Base-by-base conservation (phyloP, 192 early-diverging fungal genomes). In the Backusella tuberculispora region DNA sequence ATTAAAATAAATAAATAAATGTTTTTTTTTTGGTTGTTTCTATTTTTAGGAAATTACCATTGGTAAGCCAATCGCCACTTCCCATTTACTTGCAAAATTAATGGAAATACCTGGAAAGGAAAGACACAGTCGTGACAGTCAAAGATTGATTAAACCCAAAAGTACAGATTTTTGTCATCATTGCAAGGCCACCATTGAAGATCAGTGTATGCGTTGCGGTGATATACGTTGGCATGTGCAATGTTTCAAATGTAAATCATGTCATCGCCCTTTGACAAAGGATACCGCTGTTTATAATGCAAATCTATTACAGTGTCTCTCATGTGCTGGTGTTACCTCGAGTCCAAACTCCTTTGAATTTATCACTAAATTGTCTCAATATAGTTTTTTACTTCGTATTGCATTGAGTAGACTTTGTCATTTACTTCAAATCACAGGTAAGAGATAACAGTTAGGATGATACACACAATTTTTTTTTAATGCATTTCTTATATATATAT, bases 331-430 rank as follows among this genome's bases (percentile, higher is more conserved):
- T 63, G 26, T 60, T 29, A 21, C 68, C 8, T 38, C 42, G 9
- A 65, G 29, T 38, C 41, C 17, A 17, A 63, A 76, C 14, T 76
- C 90, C 6, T 91, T 95, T 74, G 86, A 88, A 70, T 84, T 89
- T 78, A 88, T 97, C 12, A 90, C 95, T 21, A 94, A 96, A 78
- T 85, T 99, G 44, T 88, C 94, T 77, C 95, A 98, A 84, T 99
- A 96, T 82, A 91, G 90, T 53, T 98, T 95, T 79, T 78, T 98
- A 40, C 82, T 99, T 81, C 86, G 91, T 6, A 91, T 94, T 21
- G 94, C 95, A 6, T 84, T 97, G 53, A 91, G 90, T 74, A 86
- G 95, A 40, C 85, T 99, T 44, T 96, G 92, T 77, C 87, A 87
- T 38, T 76, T 96, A 67, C 84, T 99, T 29, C 71, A 80, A 65